Base-by-base conservation (phyloP, 768 basidiomycete species). In the Boletus rufocinnamomeus region DNA sequence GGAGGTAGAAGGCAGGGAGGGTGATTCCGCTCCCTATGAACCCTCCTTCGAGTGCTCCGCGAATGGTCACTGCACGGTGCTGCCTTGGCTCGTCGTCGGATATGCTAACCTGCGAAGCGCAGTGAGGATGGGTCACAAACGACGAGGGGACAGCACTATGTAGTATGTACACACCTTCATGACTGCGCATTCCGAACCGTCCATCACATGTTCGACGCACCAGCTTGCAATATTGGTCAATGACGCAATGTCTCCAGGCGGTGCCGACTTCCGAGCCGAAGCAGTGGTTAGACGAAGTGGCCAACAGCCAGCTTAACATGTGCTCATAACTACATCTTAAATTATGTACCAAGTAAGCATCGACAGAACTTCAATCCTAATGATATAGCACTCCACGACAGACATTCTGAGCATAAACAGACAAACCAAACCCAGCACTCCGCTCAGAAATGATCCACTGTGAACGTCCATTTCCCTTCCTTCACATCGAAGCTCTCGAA, bases 401-500 rank as follows among this genome's bases (percentile, higher is more conserved):
- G 34, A 45, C 32, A 50, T 19, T 46, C 50, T 32, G 48, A 58
- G 38, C 28, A 30, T 37, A 44, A 37, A n/a, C 41, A 46, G 47
- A 54, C 30, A 11, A 54, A 56, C 38, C 41, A 57, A 52, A 37
- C 30, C 48, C 28, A 54, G 17, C 25, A 43, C 19, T 44, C n/a
- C 30, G 30, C 57, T 82, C 74, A 93, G 79, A 98, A 99, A 77
- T 96, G 93, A 69, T 94, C 87, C 61, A 98, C 97, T 32, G 81
- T 85, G 76, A 99, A 98, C 50, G 86, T 89, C 96, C 96, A 98
- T 74, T 83, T 87, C 52, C 97, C 97, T 66, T 86, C 85, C 65
- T 79, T 79, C 54, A 85, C 80, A 57, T 94, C 88, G 72, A 91
- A 98, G 67, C 75, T 76, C 70, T 91, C 86, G 66, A 95, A 98